phyloP scores from a whole-genome alignment of 164 flowering plant genomes.

The Aristolochia californica region DNA sequence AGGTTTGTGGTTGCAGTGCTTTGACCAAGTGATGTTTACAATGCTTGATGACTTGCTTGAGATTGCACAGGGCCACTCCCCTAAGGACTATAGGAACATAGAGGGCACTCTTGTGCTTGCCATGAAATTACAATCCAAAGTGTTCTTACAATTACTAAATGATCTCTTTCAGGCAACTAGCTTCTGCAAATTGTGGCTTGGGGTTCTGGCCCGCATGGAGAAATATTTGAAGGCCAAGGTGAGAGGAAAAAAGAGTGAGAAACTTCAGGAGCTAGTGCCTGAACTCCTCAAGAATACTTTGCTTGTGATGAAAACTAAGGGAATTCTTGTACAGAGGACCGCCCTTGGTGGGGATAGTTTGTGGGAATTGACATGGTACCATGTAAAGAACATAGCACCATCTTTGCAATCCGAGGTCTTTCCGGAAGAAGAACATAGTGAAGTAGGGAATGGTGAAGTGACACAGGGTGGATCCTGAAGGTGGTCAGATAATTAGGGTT shows the following conservation, averaged over 20 bases:
- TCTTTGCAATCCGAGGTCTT: conserved; percentile 24
- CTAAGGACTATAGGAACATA: conserved; percentile 28
- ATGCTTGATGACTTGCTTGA: conserved; percentile 33
- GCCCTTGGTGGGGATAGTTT: conserved; percentile 25
- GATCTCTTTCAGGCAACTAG: conserved; percentile 16
- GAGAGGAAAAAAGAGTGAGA: conserved; percentile 29
- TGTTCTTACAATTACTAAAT: conserved; percentile 22
- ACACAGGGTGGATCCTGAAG: not conserved
- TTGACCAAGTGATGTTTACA: conserved; percentile 27
- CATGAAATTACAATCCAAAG: conserved; percentile 23
- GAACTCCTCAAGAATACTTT: conserved; percentile 28
- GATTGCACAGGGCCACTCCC: conserved; percentile 24
- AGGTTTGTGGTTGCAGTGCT: conserved; percentile 27
- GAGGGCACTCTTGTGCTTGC: conserved; percentile 29
- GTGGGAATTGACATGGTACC: conserved; percentile 32
- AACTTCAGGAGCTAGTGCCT: conserved; percentile 25
- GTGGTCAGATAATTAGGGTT: too few species aligned
- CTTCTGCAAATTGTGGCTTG: conserved; percentile 31
- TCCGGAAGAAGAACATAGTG: conserved; percentile 20
- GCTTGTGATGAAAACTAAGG: conserved; percentile 24
- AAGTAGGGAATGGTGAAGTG: conserved; percentile 1
- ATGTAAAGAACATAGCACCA: conserved; percentile 25
- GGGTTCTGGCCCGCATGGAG: conserved; percentile 28
- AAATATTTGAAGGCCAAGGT: conserved; percentile 25
- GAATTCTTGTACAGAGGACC: conserved; percentile 19